Percentiles rank a stretch among this genome's conserved stretches.
Evolutionary conservation across 2,329 filamentous ascomycete genomes (phyloP).

Genomic region (Dactylella cylindrospora): DNA sequence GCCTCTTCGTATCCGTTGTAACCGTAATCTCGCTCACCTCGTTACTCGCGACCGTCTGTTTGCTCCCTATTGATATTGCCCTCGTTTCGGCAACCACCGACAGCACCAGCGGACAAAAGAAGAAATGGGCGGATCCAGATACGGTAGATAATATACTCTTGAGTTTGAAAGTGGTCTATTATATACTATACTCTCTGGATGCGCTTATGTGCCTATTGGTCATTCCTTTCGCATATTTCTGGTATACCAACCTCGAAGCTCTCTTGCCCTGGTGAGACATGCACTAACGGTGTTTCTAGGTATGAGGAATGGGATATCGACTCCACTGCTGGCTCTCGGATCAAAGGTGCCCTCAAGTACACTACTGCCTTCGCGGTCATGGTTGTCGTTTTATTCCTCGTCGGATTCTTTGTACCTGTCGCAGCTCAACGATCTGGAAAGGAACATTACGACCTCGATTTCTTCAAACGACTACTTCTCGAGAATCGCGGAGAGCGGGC

Average conservation of each 20-base stretch:
- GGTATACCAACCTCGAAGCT: conserved; percentile 52
- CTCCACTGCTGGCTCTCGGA: conserved; percentile 66
- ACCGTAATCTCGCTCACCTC: conserved; percentile 84
- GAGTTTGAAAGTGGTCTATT: conserved; percentile 86
- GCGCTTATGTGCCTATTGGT: conserved; percentile 83
- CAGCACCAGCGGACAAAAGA: conserved; percentile 74
- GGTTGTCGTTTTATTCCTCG: conserved; percentile 77
- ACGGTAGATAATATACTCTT: conserved; percentile 74
- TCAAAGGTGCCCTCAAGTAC: conserved; percentile 87
- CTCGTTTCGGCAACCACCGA: conserved; percentile 86
- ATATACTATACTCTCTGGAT: conserved; percentile 87
- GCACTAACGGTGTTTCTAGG: conserved; percentile 9
- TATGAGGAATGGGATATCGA: conserved; percentile 91
- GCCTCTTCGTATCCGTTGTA: conserved; percentile 75
- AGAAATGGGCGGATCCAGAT: conserved; percentile 88
- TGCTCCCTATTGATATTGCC: conserved; percentile 93
- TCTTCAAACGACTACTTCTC: conserved; percentile 79
- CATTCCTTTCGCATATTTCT: conserved; percentile 96
- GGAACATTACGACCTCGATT: conserved; percentile 76
- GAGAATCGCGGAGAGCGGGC: conserved; percentile 91
- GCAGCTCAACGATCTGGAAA: conserved; percentile 66
- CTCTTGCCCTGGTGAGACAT: background rate
- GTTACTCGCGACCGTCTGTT: conserved; percentile 84
- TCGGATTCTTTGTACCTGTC: conserved; percentile 91
- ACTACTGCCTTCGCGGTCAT: conserved; percentile 80